Base-by-base conservation (phyloP, 2,329 filamentous ascomycete species). In the Paecilomyces variotii region DNA sequence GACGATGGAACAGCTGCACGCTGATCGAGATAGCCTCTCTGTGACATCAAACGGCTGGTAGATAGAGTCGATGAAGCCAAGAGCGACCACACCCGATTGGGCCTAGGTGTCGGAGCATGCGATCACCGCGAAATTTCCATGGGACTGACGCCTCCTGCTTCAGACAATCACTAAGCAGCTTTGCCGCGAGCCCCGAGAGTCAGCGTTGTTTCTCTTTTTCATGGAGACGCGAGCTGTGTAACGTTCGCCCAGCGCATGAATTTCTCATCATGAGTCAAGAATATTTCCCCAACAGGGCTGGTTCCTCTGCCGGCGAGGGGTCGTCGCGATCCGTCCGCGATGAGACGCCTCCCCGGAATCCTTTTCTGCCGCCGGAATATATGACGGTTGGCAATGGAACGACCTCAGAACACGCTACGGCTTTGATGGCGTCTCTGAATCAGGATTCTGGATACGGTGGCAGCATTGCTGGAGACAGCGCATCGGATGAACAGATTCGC, bases 391-490 rank as follows among this genome's bases (percentile, higher is more conserved):
- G 93, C 59, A 86, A 82, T 64, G 92, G 92, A 56, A 86, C 87
- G 57, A 86, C 88, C 25, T 92, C 92, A 24, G 86, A 91, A 69
- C 90, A 90, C 71, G 92, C 91, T 39, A 84, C 88, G 30, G 87
- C 87, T 57, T 80, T 97, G 45, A 90, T 94, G 74, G 85, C 87
- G 19, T 84, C 95, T 66, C 79, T 97, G 57, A 90, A 96, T 61
- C 80, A 85, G 59, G 94, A 99, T 72, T 97, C 93, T 19, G 94
- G 93, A 5, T 97, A 97, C 70, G 92, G 91, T 57, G 89, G 88
- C 52, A 96, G 90, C 71, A 81, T 88, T 55, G 79, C 83, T 30
- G 87, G 85, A 60, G 88, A 88, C 56, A 83, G 83, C 64, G 74
- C 78, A 60, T 72, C 77, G 49, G 72, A 73, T 59, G 73, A 72